Conservation (phyloP, 257 asterid species). For the Solanum clarkiae region DNA sequence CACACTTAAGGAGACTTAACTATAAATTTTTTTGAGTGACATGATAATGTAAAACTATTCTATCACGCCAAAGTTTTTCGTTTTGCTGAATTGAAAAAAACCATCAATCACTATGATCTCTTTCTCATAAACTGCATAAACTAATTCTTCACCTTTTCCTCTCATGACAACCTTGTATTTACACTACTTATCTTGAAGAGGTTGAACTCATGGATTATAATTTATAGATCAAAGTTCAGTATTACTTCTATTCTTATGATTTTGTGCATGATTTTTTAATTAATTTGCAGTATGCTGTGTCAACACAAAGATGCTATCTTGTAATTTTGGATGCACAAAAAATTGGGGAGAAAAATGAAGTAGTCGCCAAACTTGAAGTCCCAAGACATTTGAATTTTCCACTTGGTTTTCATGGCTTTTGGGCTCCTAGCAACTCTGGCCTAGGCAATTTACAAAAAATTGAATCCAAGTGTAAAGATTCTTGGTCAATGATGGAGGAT, state of each 20-base stretch:
- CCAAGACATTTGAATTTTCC: slow-evolving; percentile 78
- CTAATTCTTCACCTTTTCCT: background rate
- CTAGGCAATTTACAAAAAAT: background rate
- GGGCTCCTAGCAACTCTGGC: slow-evolving; percentile 31
- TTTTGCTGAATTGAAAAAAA: background rate
- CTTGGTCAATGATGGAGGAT: background rate
- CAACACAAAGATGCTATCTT: slow-evolving; percentile 71
- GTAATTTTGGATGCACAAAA: slow-evolving; percentile 54
- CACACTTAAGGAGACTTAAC: background rate
- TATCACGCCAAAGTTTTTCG: background rate
- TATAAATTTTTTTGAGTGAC: background rate
- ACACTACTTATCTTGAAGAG: too few species aligned
- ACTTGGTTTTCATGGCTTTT: slow-evolving; percentile 88
- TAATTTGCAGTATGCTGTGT: slow-evolving; percentile 74
- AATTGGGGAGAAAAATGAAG: slow-evolving; percentile 44
- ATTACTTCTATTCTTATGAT: background rate
- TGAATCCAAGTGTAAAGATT: background rate
- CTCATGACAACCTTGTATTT: too few species aligned
- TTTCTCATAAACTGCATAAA: background rate
- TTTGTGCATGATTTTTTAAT: background rate
- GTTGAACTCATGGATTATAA: too few species aligned
- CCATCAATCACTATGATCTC: background rate
- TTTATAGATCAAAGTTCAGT: background rate
- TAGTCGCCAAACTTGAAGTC: slow-evolving; percentile 84
- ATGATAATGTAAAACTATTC: background rate